Conservation (phyloP, 2,329 filamentous ascomycete species). For the Sordariomycetes sp. region DNA sequence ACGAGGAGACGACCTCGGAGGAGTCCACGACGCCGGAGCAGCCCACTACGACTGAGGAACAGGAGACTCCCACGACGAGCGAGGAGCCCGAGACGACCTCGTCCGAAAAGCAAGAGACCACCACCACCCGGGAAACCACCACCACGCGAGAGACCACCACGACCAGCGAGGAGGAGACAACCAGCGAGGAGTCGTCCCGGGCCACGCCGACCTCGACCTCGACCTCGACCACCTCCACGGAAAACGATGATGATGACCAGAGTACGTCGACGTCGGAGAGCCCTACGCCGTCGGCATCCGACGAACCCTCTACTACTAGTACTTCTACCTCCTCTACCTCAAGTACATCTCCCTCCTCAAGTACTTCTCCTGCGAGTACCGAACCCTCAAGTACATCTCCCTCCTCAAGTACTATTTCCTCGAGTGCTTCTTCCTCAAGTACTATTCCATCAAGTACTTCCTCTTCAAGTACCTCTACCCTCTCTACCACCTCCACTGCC, state of each 20-base stretch:
- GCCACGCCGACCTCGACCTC: conserved; percentile 5
- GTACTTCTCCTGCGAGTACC: conserved; percentile 10
- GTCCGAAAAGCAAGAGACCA: conserved; percentile 2
- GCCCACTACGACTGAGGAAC: neutral
- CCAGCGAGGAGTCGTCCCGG: neutral
- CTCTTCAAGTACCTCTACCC: conserved; percentile 12
- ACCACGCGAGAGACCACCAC: conserved; percentile 1
- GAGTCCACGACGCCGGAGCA: conserved; percentile 1
- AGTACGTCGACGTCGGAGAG: conserved; percentile 6
- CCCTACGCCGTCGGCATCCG: neutral
- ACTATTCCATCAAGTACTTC: neutral
- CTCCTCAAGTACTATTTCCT: too few relatives aligned
- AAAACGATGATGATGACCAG: neutral
- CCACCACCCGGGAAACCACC: conserved; percentile 3
- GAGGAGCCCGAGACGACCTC: conserved; percentile 1
- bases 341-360: conserved; percentile 9
- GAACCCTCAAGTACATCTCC: conserved; percentile 3
- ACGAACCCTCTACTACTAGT: conserved; percentile 9
- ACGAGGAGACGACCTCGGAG: conserved; percentile 5
- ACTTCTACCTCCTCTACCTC: conserved; percentile 16
- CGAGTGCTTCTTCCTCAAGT: conserved; percentile 3
- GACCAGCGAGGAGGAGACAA: conserved; percentile 3
- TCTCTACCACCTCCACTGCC: conserved; percentile 14
- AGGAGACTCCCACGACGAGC: conserved; percentile 3
- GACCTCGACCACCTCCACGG: neutral